Base-by-base conservation (phyloP, 1,139 yeast species). In the Geotrichum reessii region DNA sequence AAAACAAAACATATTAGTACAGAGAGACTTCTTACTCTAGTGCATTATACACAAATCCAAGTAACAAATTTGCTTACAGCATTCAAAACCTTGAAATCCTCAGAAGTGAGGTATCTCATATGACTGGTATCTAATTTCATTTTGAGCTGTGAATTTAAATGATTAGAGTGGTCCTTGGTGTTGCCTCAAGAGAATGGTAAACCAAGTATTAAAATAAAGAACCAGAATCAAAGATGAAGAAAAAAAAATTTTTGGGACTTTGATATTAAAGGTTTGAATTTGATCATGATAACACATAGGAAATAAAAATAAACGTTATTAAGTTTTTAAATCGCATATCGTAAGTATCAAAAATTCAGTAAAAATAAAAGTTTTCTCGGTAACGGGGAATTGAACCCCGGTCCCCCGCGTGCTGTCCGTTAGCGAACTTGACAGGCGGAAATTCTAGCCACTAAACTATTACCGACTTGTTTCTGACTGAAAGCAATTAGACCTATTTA, bases 91-190 rank as follows among this genome's bases (percentile, higher is more conserved):
- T 87, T 80, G 77, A 90, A 93, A 74, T 93, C 99, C 63, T 91
- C 97, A 4, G 86, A 78, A 65, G 96, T 85, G 69, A 93, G 77
- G 70, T 92, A 93, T 73, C 98, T 81, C 97, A 93, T 88, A 71
- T 91, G 95, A 21, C 95, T 79, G 0, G 95, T 87, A 67, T 93
- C 97, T 59, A 93, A 78, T 80, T 91, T 93, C 97, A 92, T 92
- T 37, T 60, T 75, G 47, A 31, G 51, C 25, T 22, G 12, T 12
- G 24, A 17, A 6, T 47, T 9, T n/a, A 24, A 24, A 17, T 8
- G n/a, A 48, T 11, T 14, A 44, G 17, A 44, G 11, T 24, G n/a
- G n/a, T 7, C 12, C 48, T 25, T 24, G 48, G 48, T 21, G 27
- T 24, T 9, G 48, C 6, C 14, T 44, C 25, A 6, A 11, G n/a